Evolutionary conservation across 345 rosid species (phyloP), one percentile per base, ranked within the genome.

Genomic region (Citrus trifoliata): DNA sequence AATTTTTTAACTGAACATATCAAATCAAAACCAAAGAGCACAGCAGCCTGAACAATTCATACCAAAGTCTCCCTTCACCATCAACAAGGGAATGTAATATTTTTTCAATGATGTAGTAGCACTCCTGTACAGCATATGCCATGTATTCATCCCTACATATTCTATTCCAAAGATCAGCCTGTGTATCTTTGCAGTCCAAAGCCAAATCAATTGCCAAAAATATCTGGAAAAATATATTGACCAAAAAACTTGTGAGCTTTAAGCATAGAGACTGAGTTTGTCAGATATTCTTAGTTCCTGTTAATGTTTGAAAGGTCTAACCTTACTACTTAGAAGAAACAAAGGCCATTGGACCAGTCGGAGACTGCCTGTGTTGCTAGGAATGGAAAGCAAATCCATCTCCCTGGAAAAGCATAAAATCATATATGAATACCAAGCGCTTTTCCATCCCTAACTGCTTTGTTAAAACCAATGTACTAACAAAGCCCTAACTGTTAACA

Each of bases 251-350:
- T 30, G 56, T 71, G 76, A 81, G 68, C 80, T 68, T 67, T 35
- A 35, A 77, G 78, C 30, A 64, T 71, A 79, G 24, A 42, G 69
- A 32, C 38, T n/a, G 24, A 28, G 53, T 10, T 51, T 63, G 62
- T 16, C 35, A 35, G 28, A 3, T 58, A 38, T 10, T 21, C 46
- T 27, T 21, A 27, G 35, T 38, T 62, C 78, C 40, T 21, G 4
- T 30, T 42, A 76, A 74, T 33, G 77, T 66, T 67, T 53, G 80
- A 82, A 71, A 75, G 76, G 73, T 46, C 73, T 53, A 64, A 96
- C 99, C 98, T 96, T 96, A 82, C 98, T 96, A 85, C 99, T 94
- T 53, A 96, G 88, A 82, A 96, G 97, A 89, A 96, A 96, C 89
- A 96, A 86, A 77, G 99, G 99, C 99, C 99, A 96, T 78, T 96